Evolutionary conservation across 2,329 filamentous ascomycete genomes (phyloP), one percentile per base, ranked within the genome.

Genomic region (Didymella segeticola): DNA sequence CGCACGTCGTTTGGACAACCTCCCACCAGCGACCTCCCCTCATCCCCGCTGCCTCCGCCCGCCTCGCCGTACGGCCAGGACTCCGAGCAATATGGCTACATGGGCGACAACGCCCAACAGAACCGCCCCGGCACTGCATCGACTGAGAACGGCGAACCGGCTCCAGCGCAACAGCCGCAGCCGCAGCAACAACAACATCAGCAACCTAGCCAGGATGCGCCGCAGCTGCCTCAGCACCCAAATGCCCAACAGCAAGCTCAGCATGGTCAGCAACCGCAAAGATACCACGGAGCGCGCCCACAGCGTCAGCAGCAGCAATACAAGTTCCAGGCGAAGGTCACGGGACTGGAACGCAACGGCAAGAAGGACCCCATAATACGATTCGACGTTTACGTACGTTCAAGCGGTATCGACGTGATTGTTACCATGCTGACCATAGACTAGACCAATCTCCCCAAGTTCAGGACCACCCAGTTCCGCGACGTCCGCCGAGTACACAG

Each of bases 371-470:
- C 93, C 1, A 92, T 98, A 62, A 77, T 99, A 56, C 86, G 91
- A 66, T 99, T 99, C 72, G 95, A 99, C 77, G 91, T 98, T 60
- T 91, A 99, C 77, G 95, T 98, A 87, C n/a, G 63, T 64, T n/a
- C 42, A 47, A 23, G 25, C n/a, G 33, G 29, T 42, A 33, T 36
- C 14, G 6, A 6, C 10, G 9, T 23, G 22, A 10, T 19, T 37
- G 17, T 39, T 31, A 9, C 14, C 12, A 37, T 56, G 29, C 61
- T 67, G 36, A 66, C 48, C 3, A 20, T 5, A 29, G 9, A 30
- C 19, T 56, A 99, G 95, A 99, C 95, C 62, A 99, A 99, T 77
- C 89, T 99, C n/a, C 93, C 93, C 47, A 93, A 93, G 65, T 99
- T 97, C 77, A 87, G 95, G 67, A 99, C 95, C 0, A 99, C 95